Percentiles rank a stretch among this genome's conserved stretches.
Evolutionary conservation across 768 basidiomycete genomes (phyloP).

Genomic region (Gymnopilus junonius): DNA sequence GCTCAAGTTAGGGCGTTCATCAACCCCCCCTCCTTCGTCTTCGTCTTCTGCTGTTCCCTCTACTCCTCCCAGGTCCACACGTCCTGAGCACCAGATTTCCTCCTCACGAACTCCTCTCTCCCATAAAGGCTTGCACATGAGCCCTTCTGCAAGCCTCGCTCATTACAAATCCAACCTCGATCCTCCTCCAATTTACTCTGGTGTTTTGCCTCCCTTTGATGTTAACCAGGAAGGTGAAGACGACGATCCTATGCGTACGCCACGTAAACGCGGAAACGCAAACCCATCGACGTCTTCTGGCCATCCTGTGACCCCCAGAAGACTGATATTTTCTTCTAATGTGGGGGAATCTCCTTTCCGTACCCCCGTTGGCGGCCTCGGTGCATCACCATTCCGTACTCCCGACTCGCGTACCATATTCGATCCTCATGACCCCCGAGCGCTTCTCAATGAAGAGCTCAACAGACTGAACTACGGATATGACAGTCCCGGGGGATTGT

Average conservation of each 20-base stretch:
- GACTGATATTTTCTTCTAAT: constrained; percentile 38
- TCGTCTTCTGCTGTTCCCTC: constrained; percentile 36
- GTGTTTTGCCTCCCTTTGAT: constrained; percentile 25
- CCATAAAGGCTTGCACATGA: constrained; percentile 71
- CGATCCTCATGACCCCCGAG: constrained; percentile 74
- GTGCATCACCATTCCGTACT: constrained; percentile 44
- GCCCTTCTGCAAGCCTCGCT: constrained; percentile 64
- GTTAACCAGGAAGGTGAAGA: constrained; percentile 25
- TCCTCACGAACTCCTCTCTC: constrained; percentile 70
- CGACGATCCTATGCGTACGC: constrained; percentile 41
- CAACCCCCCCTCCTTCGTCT: constrained; percentile 28
- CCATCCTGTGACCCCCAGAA: constrained; percentile 43
- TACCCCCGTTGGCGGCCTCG: constrained; percentile 28
- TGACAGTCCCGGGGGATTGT: constrained; percentile 70
- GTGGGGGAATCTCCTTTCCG: constrained; percentile 45
- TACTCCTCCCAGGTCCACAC: constrained; percentile 37
- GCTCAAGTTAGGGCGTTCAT: constrained; percentile 24
- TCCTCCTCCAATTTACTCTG: constrained; percentile 53
- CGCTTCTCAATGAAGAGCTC: constrained; percentile 75
- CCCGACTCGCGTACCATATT: constrained; percentile 57
- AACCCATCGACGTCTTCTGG: constrained; percentile 23
- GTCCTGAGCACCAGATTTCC: constrained; percentile 47
- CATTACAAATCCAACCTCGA: constrained; percentile 74
- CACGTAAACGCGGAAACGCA: constrained; percentile 36
- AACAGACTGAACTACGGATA: constrained; percentile 50